Conservation (phyloP, 345 rosid genomes). For the Acer saccharum region DNA sequence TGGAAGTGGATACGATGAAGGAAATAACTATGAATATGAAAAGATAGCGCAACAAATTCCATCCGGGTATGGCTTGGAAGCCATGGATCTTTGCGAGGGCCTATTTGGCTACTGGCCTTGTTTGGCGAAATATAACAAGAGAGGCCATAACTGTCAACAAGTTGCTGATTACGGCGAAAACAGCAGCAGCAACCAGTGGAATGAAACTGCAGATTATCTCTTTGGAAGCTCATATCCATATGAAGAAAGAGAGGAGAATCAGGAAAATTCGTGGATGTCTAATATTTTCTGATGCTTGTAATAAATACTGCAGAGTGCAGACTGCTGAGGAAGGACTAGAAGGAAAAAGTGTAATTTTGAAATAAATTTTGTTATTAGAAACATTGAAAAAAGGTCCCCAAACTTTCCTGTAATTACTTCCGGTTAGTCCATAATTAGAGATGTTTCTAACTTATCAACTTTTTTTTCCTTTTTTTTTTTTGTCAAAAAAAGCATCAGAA, state of each 20-base stretch:
- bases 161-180: conserved; percentile 25
- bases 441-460: too few species aligned
- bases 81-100: conserved; percentile 74
- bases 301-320: not conserved
- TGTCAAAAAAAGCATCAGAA: too few species aligned
- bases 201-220: conserved; percentile 63
- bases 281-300: conserved; percentile 8
- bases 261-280: conserved; percentile 17
- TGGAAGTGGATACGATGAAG: conserved; percentile 16
- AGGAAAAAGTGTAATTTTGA: too few species aligned
- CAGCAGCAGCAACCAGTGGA: conserved; percentile 40
- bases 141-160: conserved; percentile 23
- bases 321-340: too few species aligned
- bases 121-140: conserved; percentile 33
- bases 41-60: conserved; percentile 48
- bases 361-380: too few species aligned
- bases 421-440: too few species aligned
- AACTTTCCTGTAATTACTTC: not conserved
- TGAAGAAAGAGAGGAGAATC: conserved; percentile 19
- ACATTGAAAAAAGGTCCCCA: not conserved
- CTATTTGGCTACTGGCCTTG: conserved; percentile 84
- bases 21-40: conserved; percentile 20
- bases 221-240: conserved; percentile 73
- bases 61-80: conserved; percentile 78
- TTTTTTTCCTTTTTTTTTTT: too few species aligned